A percentile compares a stretch with the other conserved stretches of the same genome.
Evolutionary conservation across 257 asterid species (phyloP).

Genomic region (Handroanthus guayacan): DNA sequence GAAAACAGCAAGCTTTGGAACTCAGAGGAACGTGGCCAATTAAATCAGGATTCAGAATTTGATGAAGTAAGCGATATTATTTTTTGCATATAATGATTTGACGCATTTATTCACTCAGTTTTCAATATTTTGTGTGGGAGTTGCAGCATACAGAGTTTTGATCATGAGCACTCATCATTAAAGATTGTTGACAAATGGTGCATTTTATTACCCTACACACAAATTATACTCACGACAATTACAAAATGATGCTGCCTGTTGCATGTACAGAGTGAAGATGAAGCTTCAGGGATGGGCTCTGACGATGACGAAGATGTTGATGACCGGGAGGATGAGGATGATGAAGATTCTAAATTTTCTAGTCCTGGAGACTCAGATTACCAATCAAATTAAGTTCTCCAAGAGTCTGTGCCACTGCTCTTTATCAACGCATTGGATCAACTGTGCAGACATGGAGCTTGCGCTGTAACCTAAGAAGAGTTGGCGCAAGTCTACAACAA

Average conservation of each 20-base stretch:
- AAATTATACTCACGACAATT: background rate
- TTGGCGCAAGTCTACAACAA: constrained; percentile 12
- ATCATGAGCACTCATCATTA: background rate
- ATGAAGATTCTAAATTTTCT: constrained; percentile 45
- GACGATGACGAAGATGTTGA: constrained; percentile 59
- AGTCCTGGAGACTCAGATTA: constrained; percentile 41
- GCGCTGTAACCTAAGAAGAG: constrained; percentile 6
- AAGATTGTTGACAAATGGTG: no score
- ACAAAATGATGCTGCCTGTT: background rate
- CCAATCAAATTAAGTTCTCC: constrained; percentile 30
- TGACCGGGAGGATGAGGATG: constrained; percentile 53
- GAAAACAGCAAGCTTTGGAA: constrained; percentile 41
- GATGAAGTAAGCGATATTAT: constrained; percentile 52
- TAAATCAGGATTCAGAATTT: constrained; percentile 50
- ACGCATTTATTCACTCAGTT: background rate
- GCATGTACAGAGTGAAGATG: constrained; percentile 67
- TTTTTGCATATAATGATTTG: background rate
- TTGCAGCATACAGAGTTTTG: constrained; percentile 3
- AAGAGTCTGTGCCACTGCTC: constrained; percentile 19
- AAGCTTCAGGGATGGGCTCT: constrained; percentile 51
- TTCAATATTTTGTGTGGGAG: background rate
- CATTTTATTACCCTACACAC: background rate
- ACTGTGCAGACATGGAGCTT: constrained; percentile 11
- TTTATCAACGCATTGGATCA: background rate
- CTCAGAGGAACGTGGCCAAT: constrained; percentile 46